These are phyloP conservation scores for Paramecium sexaurelia DNA, from an alignment of 73 alveolate species.

Conservation along the genomic window DNA sequence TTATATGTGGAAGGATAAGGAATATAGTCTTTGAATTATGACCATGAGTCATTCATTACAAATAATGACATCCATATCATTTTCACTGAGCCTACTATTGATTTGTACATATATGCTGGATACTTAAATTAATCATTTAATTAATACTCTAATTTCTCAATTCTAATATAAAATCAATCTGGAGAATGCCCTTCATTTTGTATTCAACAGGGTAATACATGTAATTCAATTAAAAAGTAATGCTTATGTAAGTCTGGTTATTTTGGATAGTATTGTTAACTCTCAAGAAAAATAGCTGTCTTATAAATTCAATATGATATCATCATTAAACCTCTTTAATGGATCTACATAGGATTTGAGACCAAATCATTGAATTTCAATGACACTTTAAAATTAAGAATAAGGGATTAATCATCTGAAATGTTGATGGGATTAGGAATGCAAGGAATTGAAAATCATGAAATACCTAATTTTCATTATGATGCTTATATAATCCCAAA, in stretches of 20 bases:
- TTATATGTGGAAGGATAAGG: conserved; percentile 9
- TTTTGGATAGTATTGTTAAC: conserved; percentile 46
- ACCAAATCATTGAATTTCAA: neutral
- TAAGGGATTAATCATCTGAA: neutral
- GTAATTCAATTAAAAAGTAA: neutral
- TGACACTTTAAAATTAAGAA: neutral
- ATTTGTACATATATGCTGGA: conserved; percentile 5
- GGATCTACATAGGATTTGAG: conserved; percentile 3
- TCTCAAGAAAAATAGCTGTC: neutral
- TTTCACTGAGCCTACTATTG: neutral
- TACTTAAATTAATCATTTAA: conserved; percentile 7
- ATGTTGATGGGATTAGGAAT: conserved; percentile 44
- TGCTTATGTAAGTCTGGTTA: neutral
- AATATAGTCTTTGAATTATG: neutral
- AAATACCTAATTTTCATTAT: conserved; percentile 21
- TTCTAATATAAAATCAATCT: neutral
- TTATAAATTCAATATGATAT: neutral
- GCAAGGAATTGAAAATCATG: conserved; percentile 39
- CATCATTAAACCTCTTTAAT: neutral
- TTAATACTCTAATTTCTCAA: neutral
- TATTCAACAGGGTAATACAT: neutral
- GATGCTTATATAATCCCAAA: conserved; percentile 38
- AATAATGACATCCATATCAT: neutral
- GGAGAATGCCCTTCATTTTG: neutral
- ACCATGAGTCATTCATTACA: conserved; percentile 35